A percentile compares a stretch with the other conserved stretches of the same genome.
These are phyloP conservation scores for Kodamaea neixiangensis DNA, from an alignment of 805 yeast genomes.

Conservation along the genomic window DNA sequence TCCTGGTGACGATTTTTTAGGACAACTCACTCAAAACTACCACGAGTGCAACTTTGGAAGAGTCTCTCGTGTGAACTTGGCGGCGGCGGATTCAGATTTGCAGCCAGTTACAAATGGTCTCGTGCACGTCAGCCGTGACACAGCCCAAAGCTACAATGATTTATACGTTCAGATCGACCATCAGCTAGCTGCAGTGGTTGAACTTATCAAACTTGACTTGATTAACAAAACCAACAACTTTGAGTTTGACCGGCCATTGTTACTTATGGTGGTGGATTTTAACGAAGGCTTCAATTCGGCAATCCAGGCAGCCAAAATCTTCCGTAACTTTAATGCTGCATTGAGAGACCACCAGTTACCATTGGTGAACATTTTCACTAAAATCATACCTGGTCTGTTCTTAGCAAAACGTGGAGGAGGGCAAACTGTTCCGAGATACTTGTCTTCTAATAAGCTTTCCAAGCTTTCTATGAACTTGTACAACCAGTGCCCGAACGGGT, in stretches of 20 bases:
- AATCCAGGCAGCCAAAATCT: conserved; percentile 47
- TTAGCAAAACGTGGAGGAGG: conserved; percentile 20
- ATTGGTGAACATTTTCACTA: conserved; percentile 39
- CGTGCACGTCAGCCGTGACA: conserved; percentile 16
- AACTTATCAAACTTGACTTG: conserved; percentile 38
- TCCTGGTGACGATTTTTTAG: conserved; percentile 40
- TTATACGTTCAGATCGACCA: conserved; percentile 32
- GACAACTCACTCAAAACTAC: conserved; percentile 45
- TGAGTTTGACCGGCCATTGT: conserved; percentile 49
- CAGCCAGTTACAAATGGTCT: conserved; percentile 32
- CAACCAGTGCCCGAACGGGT: conserved; percentile 51
- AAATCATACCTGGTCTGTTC: conserved; percentile 33
- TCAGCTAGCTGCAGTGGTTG: conserved; percentile 34
- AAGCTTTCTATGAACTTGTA: conserved; percentile 56
- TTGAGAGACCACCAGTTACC: conserved; percentile 42
- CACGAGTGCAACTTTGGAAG: conserved; percentile 51
- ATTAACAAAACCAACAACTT: conserved; percentile 42
- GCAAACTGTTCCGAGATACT: conserved; percentile 18
- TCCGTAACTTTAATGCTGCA: conserved; percentile 46
- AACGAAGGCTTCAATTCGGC: conserved; percentile 45
- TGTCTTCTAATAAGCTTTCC: conserved; percentile 39
- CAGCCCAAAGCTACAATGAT: conserved; percentile 23
- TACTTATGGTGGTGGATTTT: conserved; percentile 52
- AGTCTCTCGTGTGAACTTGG: conserved; percentile 32
- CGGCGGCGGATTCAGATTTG: conserved; percentile 29